phyloP scores from a whole-genome alignment of 169 alveolate genomes.

The Fabrea salina region DNA sequence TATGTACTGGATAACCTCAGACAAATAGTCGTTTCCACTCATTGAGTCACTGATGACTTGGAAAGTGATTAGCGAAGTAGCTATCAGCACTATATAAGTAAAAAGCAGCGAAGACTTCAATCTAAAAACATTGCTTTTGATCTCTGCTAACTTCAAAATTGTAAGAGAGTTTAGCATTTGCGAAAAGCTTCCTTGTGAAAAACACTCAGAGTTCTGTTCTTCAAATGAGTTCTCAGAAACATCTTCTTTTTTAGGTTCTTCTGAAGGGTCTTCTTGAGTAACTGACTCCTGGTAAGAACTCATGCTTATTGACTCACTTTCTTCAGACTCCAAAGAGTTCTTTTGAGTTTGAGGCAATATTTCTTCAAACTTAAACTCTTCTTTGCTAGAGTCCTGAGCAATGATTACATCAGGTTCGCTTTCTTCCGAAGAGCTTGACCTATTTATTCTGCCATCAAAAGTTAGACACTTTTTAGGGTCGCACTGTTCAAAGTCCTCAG shows the following conservation, averaged over 20 bases:
- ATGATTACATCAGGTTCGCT: not conserved
- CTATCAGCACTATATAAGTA: conserved; percentile 16
- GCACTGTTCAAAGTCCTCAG: too few species aligned
- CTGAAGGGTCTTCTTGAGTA: not conserved
- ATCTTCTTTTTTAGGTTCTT: not conserved
- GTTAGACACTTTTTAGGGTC: too few species aligned
- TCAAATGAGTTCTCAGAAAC: not conserved
- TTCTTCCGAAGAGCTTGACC: not conserved
- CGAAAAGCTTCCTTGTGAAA: not conserved
- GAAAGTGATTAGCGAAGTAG: conserved; percentile 21
- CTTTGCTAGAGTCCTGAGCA: not conserved
- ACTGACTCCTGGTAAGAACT: too few species aligned
- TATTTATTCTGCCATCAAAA: too few species aligned
- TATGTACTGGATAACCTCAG: not conserved
- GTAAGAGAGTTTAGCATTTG: not conserved
- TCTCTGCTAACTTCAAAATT: not conserved
- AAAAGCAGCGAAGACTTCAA: conserved; percentile 16
- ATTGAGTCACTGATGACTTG: conserved; percentile 18
- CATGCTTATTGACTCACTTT: too few species aligned
- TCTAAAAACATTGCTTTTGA: conserved; percentile 20
- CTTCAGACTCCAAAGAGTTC: too few species aligned
- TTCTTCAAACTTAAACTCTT: not conserved
- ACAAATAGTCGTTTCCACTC: conserved; percentile 3
- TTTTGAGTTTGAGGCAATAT: too few species aligned
- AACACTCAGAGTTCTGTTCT: not conserved